Evolutionary conservation across 2,329 filamentous ascomycete species (phyloP).

Genomic region (Paecilomyces variotii): DNA sequence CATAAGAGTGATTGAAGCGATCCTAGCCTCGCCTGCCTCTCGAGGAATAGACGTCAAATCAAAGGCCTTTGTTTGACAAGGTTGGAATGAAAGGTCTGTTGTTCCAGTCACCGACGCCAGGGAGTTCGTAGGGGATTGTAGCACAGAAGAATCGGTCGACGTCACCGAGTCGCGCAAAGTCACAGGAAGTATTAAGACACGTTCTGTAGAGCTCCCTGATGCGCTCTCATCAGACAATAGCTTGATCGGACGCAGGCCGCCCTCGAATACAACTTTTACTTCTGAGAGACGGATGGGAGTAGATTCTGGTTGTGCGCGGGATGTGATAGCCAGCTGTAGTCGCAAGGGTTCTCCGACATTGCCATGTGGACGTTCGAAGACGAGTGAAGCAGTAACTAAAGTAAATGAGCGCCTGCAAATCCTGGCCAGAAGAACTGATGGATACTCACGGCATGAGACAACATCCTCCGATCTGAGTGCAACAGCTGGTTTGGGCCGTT

Average conservation of each 20-base stretch:
- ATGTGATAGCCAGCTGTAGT: constrained; percentile 49
- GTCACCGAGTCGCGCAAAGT: constrained; percentile 26
- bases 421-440: neutral
- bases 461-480: constrained; percentile 41
- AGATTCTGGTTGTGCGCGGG: constrained; percentile 38
- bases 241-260: constrained; percentile 37
- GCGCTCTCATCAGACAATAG: constrained; percentile 26
- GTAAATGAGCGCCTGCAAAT: constrained; percentile 3
- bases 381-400: constrained; percentile 44
- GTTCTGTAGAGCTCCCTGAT: constrained; percentile 12
- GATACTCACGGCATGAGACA: constrained; percentile 39
- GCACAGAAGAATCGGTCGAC: constrained; percentile 16
- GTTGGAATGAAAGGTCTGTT: constrained; percentile 57
- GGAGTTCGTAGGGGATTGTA: constrained; percentile 27
- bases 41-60: constrained; percentile 66
- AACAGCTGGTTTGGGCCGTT: constrained; percentile 37
- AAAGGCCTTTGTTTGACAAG: constrained; percentile 62
- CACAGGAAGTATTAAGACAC: constrained; percentile 23
- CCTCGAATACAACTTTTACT: constrained; percentile 46
- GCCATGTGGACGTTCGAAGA: constrained; percentile 47
- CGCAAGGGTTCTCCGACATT: constrained; percentile 52
- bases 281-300: constrained; percentile 41
- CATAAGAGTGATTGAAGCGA: constrained; percentile 54
- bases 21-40: constrained; percentile 70
- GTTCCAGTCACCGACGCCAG: constrained; percentile 44